phyloP scores from a whole-genome alignment of 495 filamentous ascomycete species.

The Penicillium coffeae region DNA sequence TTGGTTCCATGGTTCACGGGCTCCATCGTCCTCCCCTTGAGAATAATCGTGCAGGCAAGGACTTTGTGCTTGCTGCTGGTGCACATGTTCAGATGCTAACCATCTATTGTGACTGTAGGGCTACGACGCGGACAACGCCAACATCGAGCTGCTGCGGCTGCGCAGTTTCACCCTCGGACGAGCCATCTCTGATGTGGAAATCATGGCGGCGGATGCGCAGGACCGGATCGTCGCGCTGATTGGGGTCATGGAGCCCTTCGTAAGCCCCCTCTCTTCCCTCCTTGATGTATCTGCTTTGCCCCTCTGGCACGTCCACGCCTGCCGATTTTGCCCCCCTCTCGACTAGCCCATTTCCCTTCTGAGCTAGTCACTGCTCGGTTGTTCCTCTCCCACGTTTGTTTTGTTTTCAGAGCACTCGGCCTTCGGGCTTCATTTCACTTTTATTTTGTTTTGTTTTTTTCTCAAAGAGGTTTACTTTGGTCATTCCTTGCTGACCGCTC shows the following conservation, averaged over 20 bases:
- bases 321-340: constrained; percentile 30
- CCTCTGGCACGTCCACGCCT: constrained; percentile 21
- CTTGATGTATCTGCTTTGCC: constrained; percentile 17
- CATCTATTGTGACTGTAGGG: too few relatives aligned
- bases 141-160: constrained; percentile 73
- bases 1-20: constrained; percentile 44
- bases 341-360: constrained; percentile 25
- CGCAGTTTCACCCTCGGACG: constrained; percentile 69
- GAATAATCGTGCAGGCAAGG: too few relatives aligned
- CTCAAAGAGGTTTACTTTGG: not conserved
- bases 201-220: constrained; percentile 48
- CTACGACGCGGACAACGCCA: constrained; percentile 65
- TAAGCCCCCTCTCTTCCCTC: constrained; percentile 37
- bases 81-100: too few relatives aligned
- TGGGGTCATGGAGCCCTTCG: constrained; percentile 60
- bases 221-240: constrained; percentile 52
- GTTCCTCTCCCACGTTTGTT: constrained; percentile 3
- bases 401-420: constrained; percentile 7
- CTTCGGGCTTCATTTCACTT: constrained; percentile 1
- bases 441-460: not conserved
- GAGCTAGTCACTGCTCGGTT: constrained; percentile 24
- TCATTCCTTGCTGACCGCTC: constrained; percentile 26
- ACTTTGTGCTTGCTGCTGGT: too few relatives aligned
- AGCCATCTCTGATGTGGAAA: constrained; percentile 55
- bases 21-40: constrained; percentile 1